Base-by-base conservation (phyloP, 1,139 yeast genomes). In the Protomyces arabidopsidicola region DNA sequence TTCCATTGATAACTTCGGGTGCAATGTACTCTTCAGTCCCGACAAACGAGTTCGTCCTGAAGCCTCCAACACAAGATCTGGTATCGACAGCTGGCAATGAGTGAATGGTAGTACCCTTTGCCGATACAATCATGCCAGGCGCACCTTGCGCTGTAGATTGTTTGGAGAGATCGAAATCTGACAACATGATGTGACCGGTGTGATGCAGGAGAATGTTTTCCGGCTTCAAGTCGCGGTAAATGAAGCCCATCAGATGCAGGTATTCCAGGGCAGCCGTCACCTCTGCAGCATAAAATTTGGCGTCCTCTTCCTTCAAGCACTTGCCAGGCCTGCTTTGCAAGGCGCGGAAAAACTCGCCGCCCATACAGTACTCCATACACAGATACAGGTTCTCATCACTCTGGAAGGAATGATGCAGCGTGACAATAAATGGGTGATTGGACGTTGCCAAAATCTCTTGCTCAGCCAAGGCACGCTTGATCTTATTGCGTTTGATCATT, bases 361-460 rank as follows among this genome's bases (percentile, higher is more conserved):
- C 99, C 95, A 93, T 90, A 73, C 98, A 95, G 72, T 93, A 95
- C 75, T 95, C 99, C 97, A 95, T 91, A 74, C 98, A 95, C 60
- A 95, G 81, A 72, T 91, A 95, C n/a, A 95, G 77, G 72, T 88
- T 85, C 69, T 91, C 97, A 65, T 89, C 95, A 12, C 96, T 87
- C 75, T 95, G 98, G 77, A 95, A 95, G 0, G 97, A 90, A 75
- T 95, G 98, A 73, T 95, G 91, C 54, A 95, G 79, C 0, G 98
- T 90, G 53, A 95, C 98, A 71, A 95, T 93, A 72, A 95, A 95
- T 0, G 99, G 99, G 75, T 95, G 98, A 73, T 91, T 90, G 59
- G 95, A 87, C 1, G 97, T 88, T 5, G 98, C 96, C 67, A 95
- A 79, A 69, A 95, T 95, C 74, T 91, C 98, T 75, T 93, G 98